Conservation (phyloP, 805 yeast genomes). For the Ascoidea tarda region DNA sequence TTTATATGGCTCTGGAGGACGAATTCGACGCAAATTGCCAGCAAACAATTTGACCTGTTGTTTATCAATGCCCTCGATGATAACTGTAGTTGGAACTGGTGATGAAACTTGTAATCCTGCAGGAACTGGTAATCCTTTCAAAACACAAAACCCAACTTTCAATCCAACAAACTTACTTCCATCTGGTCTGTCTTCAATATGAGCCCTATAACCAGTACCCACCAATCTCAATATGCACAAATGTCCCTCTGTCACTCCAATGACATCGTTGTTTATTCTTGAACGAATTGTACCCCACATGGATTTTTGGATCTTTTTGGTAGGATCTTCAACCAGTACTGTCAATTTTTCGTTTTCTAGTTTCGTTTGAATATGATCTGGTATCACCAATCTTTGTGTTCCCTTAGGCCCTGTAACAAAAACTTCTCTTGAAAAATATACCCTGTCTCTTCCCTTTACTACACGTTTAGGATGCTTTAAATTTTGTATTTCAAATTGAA, state of each 20-base stretch:
- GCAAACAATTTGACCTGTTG: constrained; percentile 84
- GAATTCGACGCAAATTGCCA: constrained; percentile 69
- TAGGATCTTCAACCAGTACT: constrained; percentile 44
- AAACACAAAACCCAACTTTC: constrained; percentile 80
- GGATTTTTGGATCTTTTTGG: constrained; percentile 55
- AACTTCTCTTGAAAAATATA: constrained; percentile 42
- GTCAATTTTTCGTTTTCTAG: constrained; percentile 25
- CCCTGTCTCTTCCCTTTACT: constrained; percentile 50
- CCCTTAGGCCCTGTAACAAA: constrained; percentile 74
- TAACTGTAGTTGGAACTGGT: constrained; percentile 76
- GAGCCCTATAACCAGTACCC: constrained; percentile 95
- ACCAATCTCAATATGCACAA: constrained; percentile 74
- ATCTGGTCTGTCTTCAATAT: constrained; percentile 38
- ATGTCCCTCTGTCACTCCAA: constrained; percentile 92
- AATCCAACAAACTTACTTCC: constrained; percentile 45
- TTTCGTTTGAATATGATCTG: constrained; percentile 48
- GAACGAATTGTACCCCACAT: constrained; percentile 95
- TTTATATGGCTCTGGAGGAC: constrained; percentile 97
- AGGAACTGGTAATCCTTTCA: constrained; percentile 68
- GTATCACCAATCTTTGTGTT: constrained; percentile 42
- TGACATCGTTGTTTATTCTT: constrained; percentile 57
- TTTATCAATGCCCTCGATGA: constrained; percentile 78
- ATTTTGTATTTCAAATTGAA: constrained; percentile 30
- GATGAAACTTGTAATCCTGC: constrained; percentile 56
- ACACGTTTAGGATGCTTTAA: constrained; percentile 43